Evolutionary conservation across 306 rosid genomes (phyloP).

Genomic region (Cucurbita pepo): DNA sequence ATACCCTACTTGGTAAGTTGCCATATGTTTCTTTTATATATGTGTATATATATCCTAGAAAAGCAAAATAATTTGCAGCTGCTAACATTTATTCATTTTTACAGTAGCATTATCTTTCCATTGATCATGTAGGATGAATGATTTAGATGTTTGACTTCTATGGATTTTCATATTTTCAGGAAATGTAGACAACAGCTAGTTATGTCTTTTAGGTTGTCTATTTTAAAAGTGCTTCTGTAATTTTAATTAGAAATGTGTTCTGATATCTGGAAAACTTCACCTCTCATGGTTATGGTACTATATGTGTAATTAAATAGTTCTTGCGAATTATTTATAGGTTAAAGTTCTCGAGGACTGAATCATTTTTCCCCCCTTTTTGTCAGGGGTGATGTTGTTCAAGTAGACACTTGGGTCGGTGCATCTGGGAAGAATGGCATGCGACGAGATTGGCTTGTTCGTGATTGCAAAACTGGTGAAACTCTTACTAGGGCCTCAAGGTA

Average conservation of each 20-base stretch:
- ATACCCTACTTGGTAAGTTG: conserved; percentile 85
- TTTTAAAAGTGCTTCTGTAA: not conserved
- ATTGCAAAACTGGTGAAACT: conserved; percentile 50
- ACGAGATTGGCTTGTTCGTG: conserved; percentile 65
- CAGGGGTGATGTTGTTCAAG: conserved; percentile 20
- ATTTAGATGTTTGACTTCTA: not conserved
- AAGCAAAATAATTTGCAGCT: not conserved
- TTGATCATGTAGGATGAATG: not conserved
- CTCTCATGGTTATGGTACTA: not conserved
- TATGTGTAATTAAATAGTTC: not conserved
- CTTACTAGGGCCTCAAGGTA: conserved; percentile 58
- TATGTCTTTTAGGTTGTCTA: not conserved
- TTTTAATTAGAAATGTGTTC: not conserved
- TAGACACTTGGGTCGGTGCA: conserved; percentile 50
- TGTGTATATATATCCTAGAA: not conserved
- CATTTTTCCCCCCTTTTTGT: not conserved
- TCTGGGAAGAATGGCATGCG: conserved; percentile 70
- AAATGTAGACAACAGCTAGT: not conserved
- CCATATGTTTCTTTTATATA: not conserved
- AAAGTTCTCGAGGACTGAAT: not conserved
- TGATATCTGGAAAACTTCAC: not conserved
- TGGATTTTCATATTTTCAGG: not conserved
- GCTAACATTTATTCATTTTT: not conserved
- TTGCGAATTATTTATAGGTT: not conserved
- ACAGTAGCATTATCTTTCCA: not conserved